Percentiles rank a stretch among this genome's conserved stretches.
Conservation (phyloP, 352 stramenopile genomes). For the Phytophthora quininea region DNA sequence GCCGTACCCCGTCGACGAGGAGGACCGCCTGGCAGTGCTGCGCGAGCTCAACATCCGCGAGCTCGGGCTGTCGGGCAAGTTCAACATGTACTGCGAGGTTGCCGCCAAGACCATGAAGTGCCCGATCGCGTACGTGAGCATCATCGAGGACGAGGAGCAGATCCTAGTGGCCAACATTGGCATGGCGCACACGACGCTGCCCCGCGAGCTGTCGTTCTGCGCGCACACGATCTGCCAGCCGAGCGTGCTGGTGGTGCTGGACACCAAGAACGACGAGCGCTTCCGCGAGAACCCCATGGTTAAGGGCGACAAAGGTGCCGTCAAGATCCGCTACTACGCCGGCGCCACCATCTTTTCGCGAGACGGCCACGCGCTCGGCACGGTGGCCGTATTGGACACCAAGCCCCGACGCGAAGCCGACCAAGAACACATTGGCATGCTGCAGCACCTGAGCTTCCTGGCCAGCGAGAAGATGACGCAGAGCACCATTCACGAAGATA, state of each 20-base stretch:
- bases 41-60: constrained; percentile 83
- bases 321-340: constrained; percentile 90
- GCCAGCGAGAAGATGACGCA: constrained; percentile 90
- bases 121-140: constrained; percentile 86
- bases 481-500: constrained; percentile 79
- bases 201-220: constrained; percentile 85
- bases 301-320: constrained; percentile 79
- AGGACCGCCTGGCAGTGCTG: constrained; percentile 74
- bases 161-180: constrained; percentile 85
- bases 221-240: constrained; percentile 87
- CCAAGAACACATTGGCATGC: constrained; percentile 88
- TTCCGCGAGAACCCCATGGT: constrained; percentile 91
- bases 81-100: constrained; percentile 90
- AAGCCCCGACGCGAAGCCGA: constrained; percentile 79
- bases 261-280: constrained; percentile 85
- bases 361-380: constrained; percentile 79
- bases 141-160: constrained; percentile 87
- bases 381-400: constrained; percentile 85
- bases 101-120: constrained; percentile 90
- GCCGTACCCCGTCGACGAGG: constrained; percentile 79
- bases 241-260: constrained; percentile 80
- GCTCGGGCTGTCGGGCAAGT: constrained; percentile 74
- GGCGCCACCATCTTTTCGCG: constrained; percentile 84
- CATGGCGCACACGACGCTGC: constrained; percentile 81
- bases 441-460: constrained; percentile 88